Evolutionary conservation across 345 rosid species (phyloP).

Genomic region (Salix exigua): DNA sequence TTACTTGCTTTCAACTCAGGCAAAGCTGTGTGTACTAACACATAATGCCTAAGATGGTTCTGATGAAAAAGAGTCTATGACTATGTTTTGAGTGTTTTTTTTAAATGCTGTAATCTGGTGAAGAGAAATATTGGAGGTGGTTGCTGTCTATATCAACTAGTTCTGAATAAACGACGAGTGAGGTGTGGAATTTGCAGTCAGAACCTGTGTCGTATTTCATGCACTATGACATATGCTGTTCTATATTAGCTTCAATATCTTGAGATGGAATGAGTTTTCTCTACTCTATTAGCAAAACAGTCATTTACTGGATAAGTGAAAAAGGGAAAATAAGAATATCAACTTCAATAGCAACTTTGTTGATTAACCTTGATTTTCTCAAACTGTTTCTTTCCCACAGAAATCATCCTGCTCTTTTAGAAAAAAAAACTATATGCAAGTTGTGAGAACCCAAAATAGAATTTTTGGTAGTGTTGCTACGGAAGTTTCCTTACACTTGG

Average conservation of each 20-base stretch:
- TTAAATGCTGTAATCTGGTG: neutral
- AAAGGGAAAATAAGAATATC: neutral
- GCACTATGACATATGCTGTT: neutral
- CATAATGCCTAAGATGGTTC: neutral
- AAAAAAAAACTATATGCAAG: neutral
- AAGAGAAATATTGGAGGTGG: neutral
- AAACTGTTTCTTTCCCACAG: neutral
- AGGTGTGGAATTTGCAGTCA: neutral
- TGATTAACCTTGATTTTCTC: neutral
- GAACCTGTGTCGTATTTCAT: neutral
- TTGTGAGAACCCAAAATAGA: neutral
- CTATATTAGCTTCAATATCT: neutral
- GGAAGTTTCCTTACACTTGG: neutral
- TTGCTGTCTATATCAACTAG: neutral
- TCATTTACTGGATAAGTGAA: neutral
- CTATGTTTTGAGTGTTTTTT: neutral
- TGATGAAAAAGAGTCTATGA: neutral
- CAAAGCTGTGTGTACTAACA: neutral
- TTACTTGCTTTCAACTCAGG: neutral
- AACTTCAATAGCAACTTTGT: neutral
- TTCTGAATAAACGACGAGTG: neutral
- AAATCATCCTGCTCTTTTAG: neutral
- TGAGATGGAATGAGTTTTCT: neutral
- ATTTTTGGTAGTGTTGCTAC: neutral
- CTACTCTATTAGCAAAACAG: neutral